Base-by-base conservation (phyloP, 2,329 filamentous ascomycete species). In the Whalleya microplaca region DNA sequence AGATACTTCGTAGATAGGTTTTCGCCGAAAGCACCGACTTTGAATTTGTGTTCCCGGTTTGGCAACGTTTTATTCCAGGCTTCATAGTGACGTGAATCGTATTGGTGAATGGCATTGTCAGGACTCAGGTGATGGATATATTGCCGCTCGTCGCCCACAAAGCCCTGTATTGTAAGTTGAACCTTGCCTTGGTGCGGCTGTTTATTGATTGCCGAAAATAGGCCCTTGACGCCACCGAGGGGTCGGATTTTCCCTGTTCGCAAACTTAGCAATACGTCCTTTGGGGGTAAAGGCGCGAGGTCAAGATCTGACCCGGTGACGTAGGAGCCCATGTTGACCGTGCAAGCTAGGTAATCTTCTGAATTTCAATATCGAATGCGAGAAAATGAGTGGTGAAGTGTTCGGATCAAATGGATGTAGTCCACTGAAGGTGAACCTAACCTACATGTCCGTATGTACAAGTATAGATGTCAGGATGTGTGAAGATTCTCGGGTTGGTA, bases 61-160 rank as follows among this genome's bases (percentile, higher is more conserved):
- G 84, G 84, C 47, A 83, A 75, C 44, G 83, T 79, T 1, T 69
- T 53, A 23, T 72, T 74, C 85, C 86, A 88, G 10, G 67, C 61
- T 0, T 73, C 67, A 62, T 88, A 89, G 68, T 88, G 85, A 0
- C 75, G 70, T 1, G 79, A 77, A 67, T 81, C 85, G 64, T 88
- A 84, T 3, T 78, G 80, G 21, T 86, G 80, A 7, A 89, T 73
- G 1, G 85, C 86, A 68, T 88, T 88, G 54, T 90, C 86, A 0
- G 76, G 69, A 0, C 83, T 82, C 19, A 81, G 83, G 53, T 89
- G 86, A 49, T 82, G 80, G 1, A 77, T 78, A 44, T 78, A 79
- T 41, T 86, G 81, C 51, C 87, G 84, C 65, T 87, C 83, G 58
- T 88, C 86, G 20, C 75, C 80, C 8, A 77, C 74, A n/a, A 87